These are phyloP conservation scores for Penicillium subrubescens DNA, from an alignment of 495 filamentous ascomycete genomes.

Conservation along the genomic window DNA sequence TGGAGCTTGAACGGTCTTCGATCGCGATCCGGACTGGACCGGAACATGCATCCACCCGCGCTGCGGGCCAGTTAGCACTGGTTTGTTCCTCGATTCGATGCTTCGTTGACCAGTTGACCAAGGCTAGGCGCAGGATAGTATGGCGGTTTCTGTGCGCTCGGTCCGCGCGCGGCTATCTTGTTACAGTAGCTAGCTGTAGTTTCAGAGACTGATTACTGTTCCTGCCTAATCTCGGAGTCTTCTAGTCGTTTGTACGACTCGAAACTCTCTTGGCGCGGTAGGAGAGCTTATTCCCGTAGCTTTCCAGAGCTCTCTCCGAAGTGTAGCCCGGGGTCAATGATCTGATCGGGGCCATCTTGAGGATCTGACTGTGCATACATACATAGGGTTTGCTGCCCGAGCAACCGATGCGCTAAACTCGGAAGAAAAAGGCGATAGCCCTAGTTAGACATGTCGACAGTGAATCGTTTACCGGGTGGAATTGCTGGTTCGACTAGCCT, in stretches of 20 bases:
- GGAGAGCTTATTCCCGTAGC: neutral
- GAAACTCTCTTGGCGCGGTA: constrained; percentile 9
- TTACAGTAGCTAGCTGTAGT: neutral
- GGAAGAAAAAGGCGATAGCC: neutral
- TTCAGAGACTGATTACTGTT: neutral
- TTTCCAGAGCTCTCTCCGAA: neutral
- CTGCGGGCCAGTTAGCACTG: constrained; percentile 21
- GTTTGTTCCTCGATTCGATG: neutral
- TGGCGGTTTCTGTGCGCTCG: neutral
- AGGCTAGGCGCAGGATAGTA: constrained; percentile 12
- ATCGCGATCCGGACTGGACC: constrained; percentile 15
- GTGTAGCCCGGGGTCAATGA: neutral
- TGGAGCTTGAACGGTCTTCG: constrained; percentile 17
- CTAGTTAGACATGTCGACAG: neutral
- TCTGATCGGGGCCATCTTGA: too few relatives aligned
- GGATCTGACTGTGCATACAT: neutral
- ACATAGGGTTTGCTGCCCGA: constrained; percentile 15
- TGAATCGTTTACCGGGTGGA: neutral
- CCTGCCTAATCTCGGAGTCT: constrained; percentile 9
- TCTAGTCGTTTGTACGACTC: constrained; percentile 6
- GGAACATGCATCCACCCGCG: constrained; percentile 21
- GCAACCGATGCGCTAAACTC: constrained; percentile 4
- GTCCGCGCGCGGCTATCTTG: neutral
- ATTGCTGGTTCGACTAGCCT: neutral
- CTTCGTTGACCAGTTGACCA: neutral